Conservation (phyloP, 2,329 filamentous ascomycete genomes). For the Paraphaeosphaeria sporulosa region DNA sequence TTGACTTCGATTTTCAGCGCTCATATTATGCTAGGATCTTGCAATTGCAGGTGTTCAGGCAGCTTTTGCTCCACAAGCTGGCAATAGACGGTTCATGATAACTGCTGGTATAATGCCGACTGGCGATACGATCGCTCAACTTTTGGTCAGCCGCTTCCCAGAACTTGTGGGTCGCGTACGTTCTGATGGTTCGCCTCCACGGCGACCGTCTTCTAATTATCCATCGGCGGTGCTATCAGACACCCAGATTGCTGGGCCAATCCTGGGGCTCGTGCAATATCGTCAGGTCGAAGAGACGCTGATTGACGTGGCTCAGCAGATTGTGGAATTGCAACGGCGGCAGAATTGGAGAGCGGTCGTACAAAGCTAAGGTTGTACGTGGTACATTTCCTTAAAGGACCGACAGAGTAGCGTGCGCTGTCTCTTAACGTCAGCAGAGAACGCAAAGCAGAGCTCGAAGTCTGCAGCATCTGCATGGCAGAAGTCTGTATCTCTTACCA, state of each 20-base stretch:
- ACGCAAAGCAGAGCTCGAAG: not conserved
- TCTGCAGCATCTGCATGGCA: not conserved
- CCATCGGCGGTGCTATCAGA: conserved; percentile 28
- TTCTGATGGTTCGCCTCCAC: conserved; percentile 23
- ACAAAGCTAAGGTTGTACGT: conserved; percentile 22
- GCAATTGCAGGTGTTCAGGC: conserved; percentile 35
- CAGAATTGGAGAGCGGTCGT: conserved; percentile 34
- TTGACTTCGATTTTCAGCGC: conserved; percentile 11
- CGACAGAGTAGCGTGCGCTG: not conserved
- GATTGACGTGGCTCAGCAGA: conserved; percentile 30
- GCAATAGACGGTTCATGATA: conserved; percentile 35
- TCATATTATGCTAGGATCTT: conserved; percentile 34
- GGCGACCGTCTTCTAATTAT: conserved; percentile 14
- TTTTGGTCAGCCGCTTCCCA: conserved; percentile 33
- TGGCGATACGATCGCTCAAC: conserved; percentile 27
- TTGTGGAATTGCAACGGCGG: conserved; percentile 34
- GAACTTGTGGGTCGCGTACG: conserved; percentile 30
- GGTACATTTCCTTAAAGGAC: not conserved
- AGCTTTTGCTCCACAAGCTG: conserved; percentile 29
- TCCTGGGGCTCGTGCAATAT: conserved; percentile 33
- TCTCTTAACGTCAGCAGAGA: not conserved
- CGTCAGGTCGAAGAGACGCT: conserved; percentile 34
- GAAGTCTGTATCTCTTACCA: not conserved
- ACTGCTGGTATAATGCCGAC: conserved; percentile 35
- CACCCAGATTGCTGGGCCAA: conserved; percentile 27